Evolutionary conservation across 2,329 filamentous ascomycete species (phyloP).

Genomic region (Cladosporium velox): DNA sequence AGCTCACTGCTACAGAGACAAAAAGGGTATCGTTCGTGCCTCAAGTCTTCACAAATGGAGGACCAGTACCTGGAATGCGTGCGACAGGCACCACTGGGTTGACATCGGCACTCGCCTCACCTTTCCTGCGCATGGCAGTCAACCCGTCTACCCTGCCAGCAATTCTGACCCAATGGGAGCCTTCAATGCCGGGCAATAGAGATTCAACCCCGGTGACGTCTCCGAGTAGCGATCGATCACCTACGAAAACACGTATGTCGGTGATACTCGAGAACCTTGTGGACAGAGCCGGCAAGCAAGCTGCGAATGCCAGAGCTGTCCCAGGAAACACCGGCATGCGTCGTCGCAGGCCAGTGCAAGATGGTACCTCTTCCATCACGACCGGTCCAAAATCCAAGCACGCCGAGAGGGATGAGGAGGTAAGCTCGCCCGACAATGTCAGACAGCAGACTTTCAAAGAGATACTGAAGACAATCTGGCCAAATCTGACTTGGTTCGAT

Average conservation of each 20-base stretch:
- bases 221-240: slow-evolving; percentile 2
- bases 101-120: slow-evolving; percentile 29
- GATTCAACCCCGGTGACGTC: slow-evolving; percentile 6
- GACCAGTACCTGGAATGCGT: slow-evolving; percentile 30
- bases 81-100: slow-evolving; percentile 22
- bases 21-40: slow-evolving; percentile 32
- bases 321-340: slow-evolving; percentile 8
- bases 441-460: slow-evolving; percentile 42
- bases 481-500: slow-evolving; percentile 56
- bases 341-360: slow-evolving; percentile 16
- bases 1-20: slow-evolving; percentile 32
- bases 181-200: background rate
- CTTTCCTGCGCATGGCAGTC: slow-evolving; percentile 24
- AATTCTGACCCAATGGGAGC: slow-evolving; percentile 17
- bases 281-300: slow-evolving; percentile 26
- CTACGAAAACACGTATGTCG: slow-evolving; percentile 15
- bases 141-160: slow-evolving; percentile 5
- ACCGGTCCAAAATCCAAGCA: background rate
- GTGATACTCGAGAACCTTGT: slow-evolving; percentile 26
- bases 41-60: slow-evolving; percentile 31
- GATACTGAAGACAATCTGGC: slow-evolving; percentile 73
- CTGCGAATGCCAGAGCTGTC: slow-evolving; percentile 22
- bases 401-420: slow-evolving; percentile 4
- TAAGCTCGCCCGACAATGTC: slow-evolving; percentile 4
- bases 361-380: background rate